phyloP scores from a whole-genome alignment of 2,329 filamentous ascomycete genomes.

The Neophaeococcomyces mojaviensis region DNA sequence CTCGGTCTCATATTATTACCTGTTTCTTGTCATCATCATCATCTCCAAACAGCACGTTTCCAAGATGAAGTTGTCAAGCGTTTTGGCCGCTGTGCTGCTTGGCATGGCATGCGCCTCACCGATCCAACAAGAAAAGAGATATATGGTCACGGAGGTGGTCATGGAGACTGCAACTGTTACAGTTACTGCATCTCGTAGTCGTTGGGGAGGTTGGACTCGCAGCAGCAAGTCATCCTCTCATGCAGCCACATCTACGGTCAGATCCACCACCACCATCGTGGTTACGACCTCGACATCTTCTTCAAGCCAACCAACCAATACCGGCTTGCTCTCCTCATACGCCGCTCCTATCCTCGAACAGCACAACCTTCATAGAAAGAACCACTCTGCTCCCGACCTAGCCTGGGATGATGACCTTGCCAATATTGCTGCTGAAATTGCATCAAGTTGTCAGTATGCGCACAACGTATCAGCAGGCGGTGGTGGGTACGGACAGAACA shows the following conservation, averaged over 20 bases:
- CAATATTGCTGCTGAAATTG: slow-evolving; percentile 55
- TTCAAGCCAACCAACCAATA: neutral
- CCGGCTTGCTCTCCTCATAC: slow-evolving; percentile 27
- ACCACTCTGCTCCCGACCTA: slow-evolving; percentile 64
- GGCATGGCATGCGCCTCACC: slow-evolving; percentile 1
- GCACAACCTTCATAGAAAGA: slow-evolving; percentile 80
- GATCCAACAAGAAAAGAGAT: slow-evolving; percentile 1
- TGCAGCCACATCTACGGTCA: neutral
- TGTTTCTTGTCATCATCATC: neutral
- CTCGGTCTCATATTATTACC: too few relatives aligned
- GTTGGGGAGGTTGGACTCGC: neutral
- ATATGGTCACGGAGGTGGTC: neutral
- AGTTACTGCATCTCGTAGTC: neutral
- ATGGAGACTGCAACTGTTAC: slow-evolving; percentile 7
- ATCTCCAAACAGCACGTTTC: too few relatives aligned
- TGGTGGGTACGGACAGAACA: slow-evolving; percentile 81
- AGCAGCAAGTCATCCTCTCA: neutral
- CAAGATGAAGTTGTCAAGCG: slow-evolving; percentile 5
- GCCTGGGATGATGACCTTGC: slow-evolving; percentile 60
- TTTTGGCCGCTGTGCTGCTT: neutral
- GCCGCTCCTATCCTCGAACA: slow-evolving; percentile 46
- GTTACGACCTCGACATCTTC: neutral
- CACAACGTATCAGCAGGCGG: slow-evolving; percentile 68
- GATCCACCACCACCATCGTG: neutral
- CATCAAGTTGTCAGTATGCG: slow-evolving; percentile 60